A percentile compares a stretch with the other conserved stretches of the same genome.
phyloP scores from a whole-genome alignment of 805 yeast genomes.

The Candida verbasci region DNA sequence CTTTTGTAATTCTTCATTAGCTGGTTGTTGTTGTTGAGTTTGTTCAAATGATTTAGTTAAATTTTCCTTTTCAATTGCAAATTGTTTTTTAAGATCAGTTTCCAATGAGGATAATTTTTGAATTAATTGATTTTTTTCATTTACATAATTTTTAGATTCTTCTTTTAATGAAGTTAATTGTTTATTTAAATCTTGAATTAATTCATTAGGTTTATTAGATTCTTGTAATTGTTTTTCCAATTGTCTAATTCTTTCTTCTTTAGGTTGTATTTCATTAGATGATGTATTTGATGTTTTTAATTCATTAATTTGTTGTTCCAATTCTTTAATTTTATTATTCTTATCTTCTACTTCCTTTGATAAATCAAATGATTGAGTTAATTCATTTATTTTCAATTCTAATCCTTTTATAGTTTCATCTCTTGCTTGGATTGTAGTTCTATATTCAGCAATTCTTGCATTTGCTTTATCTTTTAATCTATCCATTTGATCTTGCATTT shows the following conservation, averaged over 20 bases:
- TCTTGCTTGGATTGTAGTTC: conserved; percentile 10
- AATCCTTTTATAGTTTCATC: conserved; percentile 7
- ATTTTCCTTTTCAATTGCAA: conserved; percentile 12
- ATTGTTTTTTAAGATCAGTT: conserved; percentile 15
- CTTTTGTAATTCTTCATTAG: background rate
- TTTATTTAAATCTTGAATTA: conserved; percentile 13
- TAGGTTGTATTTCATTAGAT: conserved; percentile 14
- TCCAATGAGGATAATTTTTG: conserved; percentile 10
- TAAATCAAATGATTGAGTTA: background rate
- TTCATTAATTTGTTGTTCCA: background rate
- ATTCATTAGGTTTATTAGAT: background rate
- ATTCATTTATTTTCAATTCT: background rate
- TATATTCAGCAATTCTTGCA: conserved; percentile 11
- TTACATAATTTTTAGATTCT: conserved; percentile 11
- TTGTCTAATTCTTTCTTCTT: conserved; percentile 12
- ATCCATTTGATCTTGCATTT: conserved; percentile 20
- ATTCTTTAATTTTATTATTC: conserved; percentile 10
- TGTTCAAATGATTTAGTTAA: conserved; percentile 2
- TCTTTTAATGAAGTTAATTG: conserved; percentile 13
- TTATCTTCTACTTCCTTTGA: conserved; percentile 15
- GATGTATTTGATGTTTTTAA: background rate
- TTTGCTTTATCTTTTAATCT: conserved; percentile 21
- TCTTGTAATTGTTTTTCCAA: background rate
- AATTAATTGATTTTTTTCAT: conserved; percentile 8
- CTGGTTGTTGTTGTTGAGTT: conserved; percentile 4